Evolutionary conservation across 202 grass and related monocot genomes (phyloP), one percentile per base, ranked within the genome.

Genomic region (Hordeum pubiflorum): DNA sequence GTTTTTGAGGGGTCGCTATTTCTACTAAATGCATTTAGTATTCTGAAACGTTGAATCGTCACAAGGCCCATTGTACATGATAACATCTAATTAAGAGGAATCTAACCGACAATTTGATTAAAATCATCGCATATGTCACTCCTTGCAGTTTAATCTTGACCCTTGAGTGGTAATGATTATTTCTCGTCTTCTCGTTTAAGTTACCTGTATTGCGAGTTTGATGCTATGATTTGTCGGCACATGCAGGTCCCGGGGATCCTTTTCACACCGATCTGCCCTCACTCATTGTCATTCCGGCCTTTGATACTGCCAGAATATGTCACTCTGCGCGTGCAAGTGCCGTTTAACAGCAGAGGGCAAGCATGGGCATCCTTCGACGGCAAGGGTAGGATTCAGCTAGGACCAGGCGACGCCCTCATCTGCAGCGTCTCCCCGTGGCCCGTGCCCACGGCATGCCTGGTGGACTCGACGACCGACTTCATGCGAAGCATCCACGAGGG

Each of bases 311-410:
- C 86, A 2, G 91, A 94, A 71, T 94, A 91, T 12, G 91, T 91
- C 26, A 91, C 83, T 2, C 21, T 94, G 54, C 91, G 91, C 0
- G 88, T 94, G 48, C 91, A 94, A 89, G 89, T 94, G 10, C 91
- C 91, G 32, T 77, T 85, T 41, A 89, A 94, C 62, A 94, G 91
- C 60, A 85, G 91, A 86, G 91, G 91, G 23, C 89, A 91, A 57
- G 91, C 91, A 15, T 94, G 91, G 91, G 91, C 91, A 5, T 94
- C 91, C n/a, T 94, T 94, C 21, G 91, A 94, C 15, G 91, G 91
- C 80, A 94, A 94, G 86, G 91, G 87, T 33, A 82, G 91, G n/a
- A 91, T 87, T 44, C 86, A 91, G 36, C 77, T 94, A 15, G 76
- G 83, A 5, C 82, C 91, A 4, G 91, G 91, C 1, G 91, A 94